A percentile compares a stretch with the other conserved stretches of the same genome.
Evolutionary conservation across 257 asterid genomes (phyloP).

Genomic region (Solanum chmielewskii): DNA sequence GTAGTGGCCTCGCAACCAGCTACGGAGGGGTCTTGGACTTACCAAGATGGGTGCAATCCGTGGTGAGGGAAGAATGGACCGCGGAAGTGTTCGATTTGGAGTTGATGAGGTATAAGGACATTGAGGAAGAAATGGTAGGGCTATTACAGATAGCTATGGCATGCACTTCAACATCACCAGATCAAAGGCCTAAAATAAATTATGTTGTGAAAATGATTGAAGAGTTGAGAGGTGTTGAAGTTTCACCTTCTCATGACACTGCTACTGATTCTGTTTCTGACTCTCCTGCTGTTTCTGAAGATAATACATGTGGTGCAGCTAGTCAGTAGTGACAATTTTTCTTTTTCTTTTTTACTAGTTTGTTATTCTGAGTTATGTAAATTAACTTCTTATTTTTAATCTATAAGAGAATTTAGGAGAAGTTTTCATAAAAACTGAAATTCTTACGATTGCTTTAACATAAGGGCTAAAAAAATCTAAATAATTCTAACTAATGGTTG

Average conservation of each 20-base stretch:
- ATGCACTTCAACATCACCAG: conserved; percentile 50
- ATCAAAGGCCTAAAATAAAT: conserved; percentile 68
- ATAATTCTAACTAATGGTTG: neutral
- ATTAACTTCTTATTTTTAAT: neutral
- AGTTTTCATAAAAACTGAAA: neutral
- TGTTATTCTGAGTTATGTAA: conserved; percentile 12
- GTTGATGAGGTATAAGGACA: conserved; percentile 90
- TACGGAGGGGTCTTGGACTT: conserved; percentile 54
- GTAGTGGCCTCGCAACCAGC: conserved; percentile 36
- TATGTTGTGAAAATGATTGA: conserved; percentile 71
- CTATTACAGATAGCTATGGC: conserved; percentile 79
- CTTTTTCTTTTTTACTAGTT: neutral
- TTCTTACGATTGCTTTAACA: no score
- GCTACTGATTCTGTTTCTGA: conserved; percentile 52
- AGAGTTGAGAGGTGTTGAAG: conserved; percentile 62
- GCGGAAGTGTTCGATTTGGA: conserved; percentile 97
- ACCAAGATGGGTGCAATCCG: conserved; percentile 97
- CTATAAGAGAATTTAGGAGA: neutral
- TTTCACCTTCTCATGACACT: conserved; percentile 53
- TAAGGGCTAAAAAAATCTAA: no score
- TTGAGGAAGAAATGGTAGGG: conserved; percentile 97
- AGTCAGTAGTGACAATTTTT: conserved; percentile 16
- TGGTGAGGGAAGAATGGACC: conserved; percentile 98
- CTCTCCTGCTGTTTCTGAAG: conserved; percentile 62
- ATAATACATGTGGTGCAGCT: conserved; percentile 34